Evolutionary conservation across 805 yeast species (phyloP), one percentile per base, ranked within the genome.

Genomic region (Clavispora santaluciae): DNA sequence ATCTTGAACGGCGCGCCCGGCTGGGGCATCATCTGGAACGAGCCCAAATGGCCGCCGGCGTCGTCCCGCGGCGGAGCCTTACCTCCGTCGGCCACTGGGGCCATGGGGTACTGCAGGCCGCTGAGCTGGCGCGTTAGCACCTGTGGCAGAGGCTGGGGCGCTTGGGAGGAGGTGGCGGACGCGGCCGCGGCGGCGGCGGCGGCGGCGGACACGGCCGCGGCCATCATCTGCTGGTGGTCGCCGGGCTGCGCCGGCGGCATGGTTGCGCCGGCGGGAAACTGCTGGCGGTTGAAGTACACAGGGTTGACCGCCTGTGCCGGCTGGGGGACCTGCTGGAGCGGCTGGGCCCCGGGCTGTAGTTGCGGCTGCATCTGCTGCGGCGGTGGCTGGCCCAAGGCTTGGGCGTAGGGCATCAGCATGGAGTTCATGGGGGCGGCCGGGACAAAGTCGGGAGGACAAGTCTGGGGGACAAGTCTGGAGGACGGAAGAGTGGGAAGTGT

Each of bases 301-400:
- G 22, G 10, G 36, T 21, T 20, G 25, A 10, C 25, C n/a, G 22
- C 12, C 25, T 11, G 21, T 13, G n/a, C 26, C 18, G 24, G 21
- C 26, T 33, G 36, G 17, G 17, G 26, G 26, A 21, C 16, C 23
- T 20, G 20, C 11, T 20, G 5, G 21, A 12, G 21, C 22, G 16
- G 28, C 11, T 34, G 36, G 44, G 38, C 29, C 53, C 33, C 29
- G 59, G 56, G 33, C 45, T 54, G 40, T 38, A 44, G 42, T 47
- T 60, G 6, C 51, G 54, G 49, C 23, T 16, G 35, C 15, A 23
- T 24, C 23, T 4, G 26, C 18, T 28, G 30, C 38, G 17, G 28
- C 17, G 41, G 18, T 38, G 34, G 28, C 35, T 44, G 8, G 50
- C 37, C 42, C 48, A 5, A 59, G 63, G 43, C 46, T 51, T 10